Percentiles rank a stretch among this genome's conserved stretches.
phyloP scores from a whole-genome alignment of 257 asterid species.

The Nicotiana sylvestris region DNA sequence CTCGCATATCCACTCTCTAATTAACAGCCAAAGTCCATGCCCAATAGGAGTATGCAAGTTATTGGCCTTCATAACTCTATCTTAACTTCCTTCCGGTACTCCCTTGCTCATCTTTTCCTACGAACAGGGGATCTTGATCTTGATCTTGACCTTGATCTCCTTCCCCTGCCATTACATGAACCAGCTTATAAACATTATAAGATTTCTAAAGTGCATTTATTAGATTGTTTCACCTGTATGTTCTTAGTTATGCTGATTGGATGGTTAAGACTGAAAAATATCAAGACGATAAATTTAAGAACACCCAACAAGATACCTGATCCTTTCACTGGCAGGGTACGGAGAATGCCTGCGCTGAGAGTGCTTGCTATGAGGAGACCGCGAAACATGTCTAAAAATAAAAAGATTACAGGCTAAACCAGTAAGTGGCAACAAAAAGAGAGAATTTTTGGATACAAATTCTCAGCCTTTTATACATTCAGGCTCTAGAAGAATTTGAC shows the following conservation, averaged over 20 bases:
- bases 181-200: constrained; percentile 25
- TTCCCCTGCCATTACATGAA: constrained; percentile 51
- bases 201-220: not conserved
- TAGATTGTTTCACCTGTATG: constrained; percentile 53
- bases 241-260: constrained; percentile 22
- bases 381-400: constrained; percentile 86
- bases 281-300: constrained; percentile 18
- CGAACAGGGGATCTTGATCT: constrained; percentile 79
- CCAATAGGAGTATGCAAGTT: not conserved
- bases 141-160: constrained; percentile 55
- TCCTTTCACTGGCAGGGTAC: constrained; percentile 81
- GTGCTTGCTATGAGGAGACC: constrained; percentile 99
- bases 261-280: constrained; percentile 17
- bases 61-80: not conserved
- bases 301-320: constrained; percentile 56
- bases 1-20: not conserved
- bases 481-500: constrained; percentile 16
- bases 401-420: constrained; percentile 73
- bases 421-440: constrained; percentile 44
- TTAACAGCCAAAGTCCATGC: not conserved
- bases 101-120: constrained; percentile 38
- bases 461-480: constrained; percentile 35
- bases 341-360: constrained; percentile 97
- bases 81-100: not conserved
- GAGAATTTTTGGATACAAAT: constrained; percentile 17